Percentiles rank a stretch among this genome's conserved stretches.
phyloP scores from a whole-genome alignment of 1,284 basidiomycete species.

The Irpex lacteus region DNA sequence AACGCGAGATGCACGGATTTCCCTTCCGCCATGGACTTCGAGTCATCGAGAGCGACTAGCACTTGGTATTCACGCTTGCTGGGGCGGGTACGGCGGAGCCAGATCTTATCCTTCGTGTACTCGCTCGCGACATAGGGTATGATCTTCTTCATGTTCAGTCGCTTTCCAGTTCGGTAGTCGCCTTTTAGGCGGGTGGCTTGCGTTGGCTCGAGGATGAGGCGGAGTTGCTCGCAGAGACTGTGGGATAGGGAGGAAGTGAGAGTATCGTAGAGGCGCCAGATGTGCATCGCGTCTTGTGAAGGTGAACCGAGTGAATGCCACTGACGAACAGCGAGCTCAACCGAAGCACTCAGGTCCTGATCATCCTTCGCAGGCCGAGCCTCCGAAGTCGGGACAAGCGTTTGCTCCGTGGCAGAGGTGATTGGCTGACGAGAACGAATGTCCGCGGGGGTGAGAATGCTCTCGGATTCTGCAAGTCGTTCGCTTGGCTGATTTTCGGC shows the following conservation, averaged over 20 bases:
- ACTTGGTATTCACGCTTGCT: constrained; percentile 96
- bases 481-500: constrained; percentile 31
- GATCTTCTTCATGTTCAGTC: constrained; percentile 99
- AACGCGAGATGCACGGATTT: constrained; percentile 94
- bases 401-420: constrained; percentile 10
- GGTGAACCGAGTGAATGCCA: constrained; percentile 65
- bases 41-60: constrained; percentile 93
- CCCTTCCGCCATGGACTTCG: constrained; percentile 93
- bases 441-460: constrained; percentile 43
- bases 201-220: constrained; percentile 95
- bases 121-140: constrained; percentile 98
- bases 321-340: constrained; percentile 63
- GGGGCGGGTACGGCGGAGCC: constrained; percentile 93
- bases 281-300: constrained; percentile 59
- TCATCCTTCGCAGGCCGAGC: constrained; percentile 12
- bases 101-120: constrained; percentile 99
- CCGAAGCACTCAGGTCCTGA: constrained; percentile 31
- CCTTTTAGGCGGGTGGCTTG: constrained; percentile 93
- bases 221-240: constrained; percentile 92
- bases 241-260: constrained; percentile 92
- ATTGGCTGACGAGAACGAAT: constrained; percentile 20
- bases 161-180: constrained; percentile 97
- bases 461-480: constrained; percentile 39
- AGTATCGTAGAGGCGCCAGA: constrained; percentile 91
- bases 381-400: not conserved